Evolutionary conservation across 345 rosid genomes (phyloP).

Genomic region (Lepidium sativum): DNA sequence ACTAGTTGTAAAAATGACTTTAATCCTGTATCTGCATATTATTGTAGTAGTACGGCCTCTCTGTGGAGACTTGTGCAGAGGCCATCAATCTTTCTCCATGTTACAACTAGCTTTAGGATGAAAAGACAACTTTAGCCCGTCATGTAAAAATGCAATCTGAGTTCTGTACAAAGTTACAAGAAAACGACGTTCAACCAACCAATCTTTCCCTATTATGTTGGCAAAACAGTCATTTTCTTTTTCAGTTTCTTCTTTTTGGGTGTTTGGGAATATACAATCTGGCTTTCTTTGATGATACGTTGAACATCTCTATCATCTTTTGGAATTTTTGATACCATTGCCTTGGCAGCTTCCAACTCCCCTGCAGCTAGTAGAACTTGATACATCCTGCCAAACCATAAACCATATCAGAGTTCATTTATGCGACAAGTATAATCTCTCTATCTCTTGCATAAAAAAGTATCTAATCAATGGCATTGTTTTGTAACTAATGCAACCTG

Average conservation of each 20-base stretch:
- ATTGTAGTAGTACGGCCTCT: no score
- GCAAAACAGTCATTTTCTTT: not conserved
- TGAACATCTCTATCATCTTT: constrained; percentile 58
- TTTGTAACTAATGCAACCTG: not conserved
- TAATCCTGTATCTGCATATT: no score
- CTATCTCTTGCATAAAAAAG: not conserved
- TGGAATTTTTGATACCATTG: constrained; percentile 39
- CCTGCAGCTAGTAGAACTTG: constrained; percentile 67
- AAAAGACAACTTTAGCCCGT: not conserved
- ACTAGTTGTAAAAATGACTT: no score
- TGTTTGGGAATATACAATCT: constrained; percentile 11
- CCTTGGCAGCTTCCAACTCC: constrained; percentile 34
- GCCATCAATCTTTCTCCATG: not conserved
- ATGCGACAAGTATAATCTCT: not conserved
- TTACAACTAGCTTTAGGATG: not conserved
- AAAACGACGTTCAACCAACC: not conserved
- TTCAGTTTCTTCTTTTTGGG: not conserved
- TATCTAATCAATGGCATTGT: not conserved
- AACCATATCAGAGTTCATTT: not conserved
- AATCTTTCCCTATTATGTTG: not conserved
- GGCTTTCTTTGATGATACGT: constrained; percentile 29
- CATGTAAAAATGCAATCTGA: no score
- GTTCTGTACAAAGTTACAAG: no score
- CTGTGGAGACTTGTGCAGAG: constrained; percentile 1
- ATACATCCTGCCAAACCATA: constrained; percentile 63